Evolutionary conservation across 2,329 filamentous ascomycete species (phyloP).

Genomic region (Aspergillus puulaauensis): DNA sequence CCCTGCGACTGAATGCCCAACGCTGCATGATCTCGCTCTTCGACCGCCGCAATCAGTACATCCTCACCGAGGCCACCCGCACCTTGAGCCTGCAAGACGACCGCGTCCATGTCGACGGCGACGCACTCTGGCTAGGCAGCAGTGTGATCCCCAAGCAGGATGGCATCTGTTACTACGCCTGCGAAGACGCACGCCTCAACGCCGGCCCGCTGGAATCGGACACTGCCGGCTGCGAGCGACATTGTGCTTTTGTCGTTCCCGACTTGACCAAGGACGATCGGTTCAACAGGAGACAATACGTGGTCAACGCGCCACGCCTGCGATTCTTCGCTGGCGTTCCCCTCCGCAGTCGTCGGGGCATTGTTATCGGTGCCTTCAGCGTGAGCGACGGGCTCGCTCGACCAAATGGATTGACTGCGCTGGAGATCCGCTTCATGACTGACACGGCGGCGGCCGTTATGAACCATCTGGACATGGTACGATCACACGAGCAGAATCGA

Average conservation of each 20-base stretch:
- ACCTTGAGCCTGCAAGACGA: conserved; percentile 29
- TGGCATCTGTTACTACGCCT: conserved; percentile 29
- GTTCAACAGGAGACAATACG: conserved; percentile 8
- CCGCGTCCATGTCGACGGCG: conserved; percentile 7
- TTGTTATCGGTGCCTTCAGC: conserved; percentile 8
- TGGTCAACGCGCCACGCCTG: conserved; percentile 27
- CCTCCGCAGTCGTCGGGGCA: conserved; percentile 49
- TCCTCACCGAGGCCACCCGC: conserved; percentile 53
- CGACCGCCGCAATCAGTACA: conserved; percentile 48
- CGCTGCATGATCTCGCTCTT: conserved; percentile 54
- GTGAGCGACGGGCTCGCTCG: conserved; percentile 7
- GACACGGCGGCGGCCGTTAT: conserved; percentile 12
- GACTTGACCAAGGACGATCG: conserved; percentile 6
- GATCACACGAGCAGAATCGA: conserved; percentile 10
- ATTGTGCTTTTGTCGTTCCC: neutral
- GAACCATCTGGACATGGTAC: conserved; percentile 12
- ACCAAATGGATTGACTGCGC: neutral
- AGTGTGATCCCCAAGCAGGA: conserved; percentile 28
- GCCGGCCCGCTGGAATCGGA: neutral
- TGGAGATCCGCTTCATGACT: conserved; percentile 11
- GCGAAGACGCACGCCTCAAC: conserved; percentile 2
- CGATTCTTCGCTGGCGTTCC: conserved; percentile 58
- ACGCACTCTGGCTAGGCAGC: conserved; percentile 30
- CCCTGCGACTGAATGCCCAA: conserved; percentile 43
- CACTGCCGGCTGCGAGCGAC: neutral